Evolutionary conservation across 148 eudicot genomes (phyloP).

Genomic region (Euryodendron excelsum): DNA sequence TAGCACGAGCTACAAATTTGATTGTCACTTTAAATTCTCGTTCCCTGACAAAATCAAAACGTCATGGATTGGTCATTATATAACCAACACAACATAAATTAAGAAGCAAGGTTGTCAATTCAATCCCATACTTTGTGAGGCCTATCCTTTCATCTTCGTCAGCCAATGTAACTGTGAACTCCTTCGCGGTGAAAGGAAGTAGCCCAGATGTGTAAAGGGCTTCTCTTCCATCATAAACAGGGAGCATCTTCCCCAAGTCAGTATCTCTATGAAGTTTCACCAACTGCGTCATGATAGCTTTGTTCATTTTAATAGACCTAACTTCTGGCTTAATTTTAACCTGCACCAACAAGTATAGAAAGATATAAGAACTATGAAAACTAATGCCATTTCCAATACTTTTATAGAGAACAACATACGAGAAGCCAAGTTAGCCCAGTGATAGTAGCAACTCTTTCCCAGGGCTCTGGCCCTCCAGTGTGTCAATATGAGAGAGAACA

Average conservation of each 20-base stretch:
- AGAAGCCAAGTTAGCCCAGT: not conserved
- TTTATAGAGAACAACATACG: not conserved
- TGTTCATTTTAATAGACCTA: conserved; percentile 49
- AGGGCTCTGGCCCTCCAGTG: too few species aligned
- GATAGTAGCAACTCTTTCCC: too few species aligned
- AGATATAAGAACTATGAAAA: not conserved
- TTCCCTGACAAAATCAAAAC: conserved; percentile 31
- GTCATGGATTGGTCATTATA: too few species aligned
- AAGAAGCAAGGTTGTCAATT: not conserved
- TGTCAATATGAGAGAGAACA: too few species aligned
- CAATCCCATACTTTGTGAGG: conserved; percentile 34
- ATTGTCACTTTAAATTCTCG: conserved; percentile 54
- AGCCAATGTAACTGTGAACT: conserved; percentile 40
- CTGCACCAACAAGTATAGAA: conserved; percentile 27
- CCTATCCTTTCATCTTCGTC: conserved; percentile 48
- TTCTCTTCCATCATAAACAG: conserved; percentile 64
- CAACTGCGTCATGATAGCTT: conserved; percentile 54
- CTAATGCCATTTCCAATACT: not conserved
- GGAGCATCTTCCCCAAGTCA: conserved; percentile 56
- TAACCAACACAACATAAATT: not conserved
- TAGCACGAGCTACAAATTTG: conserved; percentile 56
- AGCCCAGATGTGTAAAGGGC: conserved; percentile 61
- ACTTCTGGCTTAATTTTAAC: conserved; percentile 61
- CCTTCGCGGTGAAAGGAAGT: conserved; percentile 54
- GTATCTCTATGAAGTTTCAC: conserved; percentile 54